Evolutionary conservation across 1,284 basidiomycete species (phyloP), one percentile per base, ranked within the genome.

Genomic region (Ceratorhiza oryzae-sativae): DNA sequence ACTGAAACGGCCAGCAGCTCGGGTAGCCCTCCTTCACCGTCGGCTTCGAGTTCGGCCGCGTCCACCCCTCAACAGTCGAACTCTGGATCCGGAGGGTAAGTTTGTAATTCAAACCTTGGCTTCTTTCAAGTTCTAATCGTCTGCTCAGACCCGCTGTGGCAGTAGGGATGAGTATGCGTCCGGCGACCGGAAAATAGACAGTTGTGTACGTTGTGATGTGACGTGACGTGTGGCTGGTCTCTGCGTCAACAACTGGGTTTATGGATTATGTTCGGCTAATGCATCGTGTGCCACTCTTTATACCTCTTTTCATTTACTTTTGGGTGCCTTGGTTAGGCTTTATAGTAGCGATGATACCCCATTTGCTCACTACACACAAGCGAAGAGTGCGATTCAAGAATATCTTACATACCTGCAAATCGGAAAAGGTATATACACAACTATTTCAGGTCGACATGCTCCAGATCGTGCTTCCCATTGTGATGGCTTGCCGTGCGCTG

Each of bases 281-380:
- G 62, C 62, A 65, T 65, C 62, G 62, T 65, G 62, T 60, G 36
- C 41, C 15, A 41, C 23, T 45, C 39, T 12, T 25, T 60, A 41
- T 65, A 36, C 32, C 30, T 30, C 41, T 25, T 36, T 30, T 32
- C 30, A 39, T 39, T 39, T 39, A 39, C 34, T 13, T 51, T 53
- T 65, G 62, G 46, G 46, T 32, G 30, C 48, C 48, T 23, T 12
- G 5, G 15, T 25, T 34, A 27, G 27, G n/a, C 20, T 53, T 65
- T 41, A 39, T 53, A 25, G 15, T 32, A 49, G 20, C 30, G 48
- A 53, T 65, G 34, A 53, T 65, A 53, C 3, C 36, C 36, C 36
- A 13, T 34, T 39, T 51, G 23, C 36, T 39, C 13, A 13, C 13
- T 13, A 39, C 36, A 13, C 36, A 39, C 6, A 36, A 39, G 36